Base-by-base conservation (phyloP, 768 basidiomycete genomes). In the Serendipita sp. region DNA sequence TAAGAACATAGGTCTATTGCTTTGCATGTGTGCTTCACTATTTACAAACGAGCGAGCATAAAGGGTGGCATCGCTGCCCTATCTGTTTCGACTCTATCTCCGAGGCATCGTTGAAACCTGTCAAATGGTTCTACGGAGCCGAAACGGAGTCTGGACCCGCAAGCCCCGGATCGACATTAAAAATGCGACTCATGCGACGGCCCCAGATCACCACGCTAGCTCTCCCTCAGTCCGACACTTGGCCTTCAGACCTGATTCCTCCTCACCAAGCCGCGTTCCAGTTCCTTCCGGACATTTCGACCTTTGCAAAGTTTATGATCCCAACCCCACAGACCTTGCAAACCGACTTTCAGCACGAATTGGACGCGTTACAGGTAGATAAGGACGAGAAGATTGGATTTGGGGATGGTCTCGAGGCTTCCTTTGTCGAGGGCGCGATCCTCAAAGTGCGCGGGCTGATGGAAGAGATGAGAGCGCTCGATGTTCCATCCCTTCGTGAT, bases 191-290 rank as follows among this genome's bases (percentile, higher is more conserved):
- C 13, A 83, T 99, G 68, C 88, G 91, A 67, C 83, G 95, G 3
- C 95, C 94, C 1, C 90, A 90, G 69, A 92, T 95, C 68, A 93
- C 93, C 2, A 97, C 95, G 0, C 80, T 98, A 34, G 94, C 96
- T 2, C 78, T 99, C 4, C 96, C 96, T 42, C 85, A 91, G 24
- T 94, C 95, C 1, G 69, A 76, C 16, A 90, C 91, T 2, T 99
- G 94, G 94, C 95, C 92, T 1, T 95, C 92, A 1, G 92, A 95
- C 64, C 79, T 94, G 1, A 75, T 96, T 31, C 86, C 90, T 14
- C 88, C 92, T 20, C 90, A 94, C 66, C 86, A 93, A 69, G 90
- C 92, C 0, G 95, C 96, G 4, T 98, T 94, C 76, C 82, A 96
- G 70, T 98, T 99, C 76, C 78, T 95, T 22, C 96, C 94, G 0